phyloP scores from a whole-genome alignment of 2,329 filamentous ascomycete species.

The Nakataea oryzae region DNA sequence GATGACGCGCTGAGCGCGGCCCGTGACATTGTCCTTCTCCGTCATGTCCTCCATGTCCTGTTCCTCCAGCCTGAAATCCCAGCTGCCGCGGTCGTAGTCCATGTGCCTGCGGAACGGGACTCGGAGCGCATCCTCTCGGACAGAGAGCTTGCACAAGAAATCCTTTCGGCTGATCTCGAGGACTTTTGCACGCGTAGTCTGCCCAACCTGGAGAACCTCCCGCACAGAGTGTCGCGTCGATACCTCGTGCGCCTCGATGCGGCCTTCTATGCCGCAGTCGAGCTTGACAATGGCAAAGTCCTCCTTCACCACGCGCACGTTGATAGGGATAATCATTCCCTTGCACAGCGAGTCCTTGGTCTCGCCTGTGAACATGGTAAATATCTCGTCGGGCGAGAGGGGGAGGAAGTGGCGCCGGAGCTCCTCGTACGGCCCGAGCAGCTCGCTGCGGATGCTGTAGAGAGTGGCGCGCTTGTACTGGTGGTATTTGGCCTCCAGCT shows the following conservation, averaged over 20 bases:
- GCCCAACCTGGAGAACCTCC: conserved; percentile 65
- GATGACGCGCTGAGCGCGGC: conserved; percentile 85
- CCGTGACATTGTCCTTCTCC: conserved; percentile 77
- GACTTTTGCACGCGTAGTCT: conserved; percentile 83
- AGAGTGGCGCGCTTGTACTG: conserved; percentile 92
- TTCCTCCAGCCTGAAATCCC: conserved; percentile 76
- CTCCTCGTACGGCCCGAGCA: conserved; percentile 90
- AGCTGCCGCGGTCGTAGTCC: conserved; percentile 69
- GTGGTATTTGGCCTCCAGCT: conserved; percentile 85
- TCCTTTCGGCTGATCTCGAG: conserved; percentile 78
- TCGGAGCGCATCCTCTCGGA: conserved; percentile 72
- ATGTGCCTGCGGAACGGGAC: conserved; percentile 58
- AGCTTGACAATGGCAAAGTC: conserved; percentile 90
- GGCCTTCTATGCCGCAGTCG: conserved; percentile 87
- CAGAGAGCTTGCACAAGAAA: conserved; percentile 72
- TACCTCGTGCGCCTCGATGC: conserved; percentile 73
- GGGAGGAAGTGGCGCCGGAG: conserved; percentile 69
- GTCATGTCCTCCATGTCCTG: conserved; percentile 73
- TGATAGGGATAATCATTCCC: conserved; percentile 87
- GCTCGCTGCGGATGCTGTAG: conserved; percentile 88
- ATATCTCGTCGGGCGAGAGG: conserved; percentile 67
- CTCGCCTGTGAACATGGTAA: conserved; percentile 95
- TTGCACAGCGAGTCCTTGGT: conserved; percentile 73
- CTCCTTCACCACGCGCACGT: conserved; percentile 77
- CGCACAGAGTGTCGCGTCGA: conserved; percentile 62